Conservation (phyloP, 805 yeast genomes). For the Yamadazyma laniorum region DNA sequence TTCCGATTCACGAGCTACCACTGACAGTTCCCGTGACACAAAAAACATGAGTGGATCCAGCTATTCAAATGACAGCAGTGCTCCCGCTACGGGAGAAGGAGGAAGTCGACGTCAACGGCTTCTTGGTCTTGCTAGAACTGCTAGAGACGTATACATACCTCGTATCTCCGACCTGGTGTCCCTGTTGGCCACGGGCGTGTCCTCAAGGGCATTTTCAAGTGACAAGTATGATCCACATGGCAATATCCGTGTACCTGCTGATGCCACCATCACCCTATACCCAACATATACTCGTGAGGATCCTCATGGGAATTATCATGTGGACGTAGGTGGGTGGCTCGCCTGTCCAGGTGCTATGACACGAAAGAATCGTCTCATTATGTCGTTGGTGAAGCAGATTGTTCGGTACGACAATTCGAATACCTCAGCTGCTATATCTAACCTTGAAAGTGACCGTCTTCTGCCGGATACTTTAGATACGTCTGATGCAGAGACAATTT, state of each 20-base stretch:
- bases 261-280: conserved; percentile 55
- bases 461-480: conserved; percentile 24
- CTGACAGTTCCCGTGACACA: too few species aligned
- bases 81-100: conserved; percentile 15
- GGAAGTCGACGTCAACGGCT: conserved; percentile 39
- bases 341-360: conserved; percentile 67
- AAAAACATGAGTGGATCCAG: not conserved
- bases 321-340: conserved; percentile 70
- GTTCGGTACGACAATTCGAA: conserved; percentile 36
- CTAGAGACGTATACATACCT: conserved; percentile 60
- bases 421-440: conserved; percentile 16
- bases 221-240: conserved; percentile 31
- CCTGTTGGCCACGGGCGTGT: conserved; percentile 48
- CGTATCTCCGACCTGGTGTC: conserved; percentile 46
- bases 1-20: too few species aligned
- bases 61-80: not conserved
- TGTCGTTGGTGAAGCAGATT: conserved; percentile 68
- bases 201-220: conserved; percentile 25
- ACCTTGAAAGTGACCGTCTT: conserved; percentile 26
- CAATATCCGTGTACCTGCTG: conserved; percentile 44
- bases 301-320: conserved; percentile 30
- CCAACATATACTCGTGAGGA: conserved; percentile 37
- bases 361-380: conserved; percentile 66
- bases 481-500: conserved; percentile 23
- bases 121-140: conserved; percentile 50